A percentile compares a stretch with the other conserved stretches of the same genome.
Evolutionary conservation across 805 yeast species (phyloP).

Genomic region (Saccharomycopsis fermentans): DNA sequence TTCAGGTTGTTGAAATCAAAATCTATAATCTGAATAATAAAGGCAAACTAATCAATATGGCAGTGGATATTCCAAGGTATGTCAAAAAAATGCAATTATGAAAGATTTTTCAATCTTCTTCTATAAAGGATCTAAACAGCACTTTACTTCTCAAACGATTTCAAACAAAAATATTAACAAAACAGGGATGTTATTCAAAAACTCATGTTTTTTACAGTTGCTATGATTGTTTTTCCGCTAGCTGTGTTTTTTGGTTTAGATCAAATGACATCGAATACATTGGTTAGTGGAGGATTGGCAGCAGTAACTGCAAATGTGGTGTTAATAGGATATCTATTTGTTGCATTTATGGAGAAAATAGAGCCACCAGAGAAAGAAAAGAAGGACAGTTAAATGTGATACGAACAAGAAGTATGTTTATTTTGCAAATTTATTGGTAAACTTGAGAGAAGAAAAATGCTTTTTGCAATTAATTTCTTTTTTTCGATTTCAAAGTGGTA

Average conservation of each 20-base stretch:
- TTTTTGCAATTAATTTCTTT: no score
- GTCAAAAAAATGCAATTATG: neutral
- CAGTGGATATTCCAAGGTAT: constrained; percentile 1
- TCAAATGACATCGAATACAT: constrained; percentile 34
- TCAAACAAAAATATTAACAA: no score
- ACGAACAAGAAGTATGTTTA: neutral
- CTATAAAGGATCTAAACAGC: no score
- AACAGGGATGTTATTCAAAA: constrained; percentile 53
- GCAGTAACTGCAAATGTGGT: constrained; percentile 70
- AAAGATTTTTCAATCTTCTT: no score
- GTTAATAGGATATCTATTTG: constrained; percentile 59
- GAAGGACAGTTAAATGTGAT: constrained; percentile 23
- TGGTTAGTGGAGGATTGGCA: constrained; percentile 71
- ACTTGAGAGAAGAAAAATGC: no score
- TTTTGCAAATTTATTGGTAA: no score
- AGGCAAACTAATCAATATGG: neutral
- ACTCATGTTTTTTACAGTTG: constrained; percentile 62
- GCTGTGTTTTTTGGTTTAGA: constrained; percentile 41
- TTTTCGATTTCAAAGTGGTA: no score
- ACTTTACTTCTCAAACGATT: no score
- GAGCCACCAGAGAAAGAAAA: constrained; percentile 27
- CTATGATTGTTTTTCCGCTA: constrained; percentile 65
- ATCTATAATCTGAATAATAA: no score
- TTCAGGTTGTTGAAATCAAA: no score
- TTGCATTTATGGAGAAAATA: constrained; percentile 62